Conservation (phyloP, 495 filamentous ascomycete genomes). For the Hypoxylon trugodes region DNA sequence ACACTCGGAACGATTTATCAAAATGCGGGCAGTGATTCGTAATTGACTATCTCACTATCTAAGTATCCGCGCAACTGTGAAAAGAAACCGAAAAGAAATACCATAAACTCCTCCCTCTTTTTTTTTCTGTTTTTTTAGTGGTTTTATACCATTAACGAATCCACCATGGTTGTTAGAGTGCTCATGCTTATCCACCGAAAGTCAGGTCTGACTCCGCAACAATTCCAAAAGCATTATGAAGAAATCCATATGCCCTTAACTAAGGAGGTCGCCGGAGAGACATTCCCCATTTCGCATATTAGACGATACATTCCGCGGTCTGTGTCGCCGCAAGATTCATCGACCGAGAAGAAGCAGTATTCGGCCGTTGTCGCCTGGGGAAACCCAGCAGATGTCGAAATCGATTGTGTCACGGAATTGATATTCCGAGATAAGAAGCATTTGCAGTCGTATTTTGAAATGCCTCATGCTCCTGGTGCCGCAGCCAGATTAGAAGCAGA, state of each 20-base stretch:
- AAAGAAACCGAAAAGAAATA: no score
- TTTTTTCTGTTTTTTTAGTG: no score
- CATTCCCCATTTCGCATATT: conserved; percentile 40
- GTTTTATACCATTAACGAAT: neutral
- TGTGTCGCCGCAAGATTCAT: neutral
- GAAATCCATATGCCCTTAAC: conserved; percentile 44
- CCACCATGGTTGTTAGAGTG: conserved; percentile 13
- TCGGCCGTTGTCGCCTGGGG: conserved; percentile 11
- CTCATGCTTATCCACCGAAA: conserved; percentile 40
- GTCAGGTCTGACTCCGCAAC: conserved; percentile 33
- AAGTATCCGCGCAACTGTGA: no score
- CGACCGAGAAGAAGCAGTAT: neutral
- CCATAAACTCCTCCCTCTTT: no score
- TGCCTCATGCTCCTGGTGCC: conserved; percentile 18
- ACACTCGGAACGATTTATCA: no score
- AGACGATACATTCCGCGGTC: conserved; percentile 42
- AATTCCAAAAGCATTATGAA: conserved; percentile 47
- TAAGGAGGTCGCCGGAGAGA: conserved; percentile 30
- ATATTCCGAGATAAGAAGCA: conserved; percentile 21
- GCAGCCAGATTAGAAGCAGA: conserved; percentile 18
- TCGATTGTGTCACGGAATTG: conserved; percentile 23
- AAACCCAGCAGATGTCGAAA: conserved; percentile 5
- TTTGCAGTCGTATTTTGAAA: conserved; percentile 19
- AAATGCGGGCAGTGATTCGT: no score
- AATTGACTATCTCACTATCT: no score